Evolutionary conservation across 805 yeast genomes (phyloP).

Genomic region (Komagataella pastoris): DNA sequence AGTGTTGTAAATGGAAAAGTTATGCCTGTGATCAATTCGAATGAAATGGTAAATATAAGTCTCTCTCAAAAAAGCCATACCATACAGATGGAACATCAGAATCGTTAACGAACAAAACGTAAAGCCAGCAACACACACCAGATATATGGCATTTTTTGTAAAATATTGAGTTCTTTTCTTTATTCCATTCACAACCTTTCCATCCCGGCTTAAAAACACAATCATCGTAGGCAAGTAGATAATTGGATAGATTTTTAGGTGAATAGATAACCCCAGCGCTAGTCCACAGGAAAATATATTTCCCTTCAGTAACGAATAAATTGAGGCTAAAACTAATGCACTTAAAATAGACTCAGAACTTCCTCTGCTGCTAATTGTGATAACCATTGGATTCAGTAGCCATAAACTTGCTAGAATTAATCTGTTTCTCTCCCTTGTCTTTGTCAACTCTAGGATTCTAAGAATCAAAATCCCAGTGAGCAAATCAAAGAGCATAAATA

Average conservation of each 20-base stretch:
- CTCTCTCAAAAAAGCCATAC: conserved; percentile 60
- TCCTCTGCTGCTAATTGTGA: conserved; percentile 86
- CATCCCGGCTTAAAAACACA: conserved; percentile 21
- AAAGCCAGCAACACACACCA: not conserved
- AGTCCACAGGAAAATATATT: conserved; percentile 25
- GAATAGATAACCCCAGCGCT: conserved; percentile 66
- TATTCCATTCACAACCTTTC: not conserved
- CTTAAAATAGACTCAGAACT: conserved; percentile 85
- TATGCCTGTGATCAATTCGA: conserved; percentile 88
- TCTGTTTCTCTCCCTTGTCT: conserved; percentile 6
- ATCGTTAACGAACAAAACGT: conserved; percentile 34
- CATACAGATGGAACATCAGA: conserved; percentile 58
- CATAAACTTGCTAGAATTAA: conserved; percentile 35
- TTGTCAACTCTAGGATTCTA: conserved; percentile 18
- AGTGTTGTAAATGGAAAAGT: conserved; percentile 79
- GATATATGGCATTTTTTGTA: not conserved
- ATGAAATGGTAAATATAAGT: conserved; percentile 74
- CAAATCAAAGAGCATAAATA: conserved; percentile 70
- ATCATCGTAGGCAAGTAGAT: conserved; percentile 71
- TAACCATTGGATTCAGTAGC: conserved; percentile 92
- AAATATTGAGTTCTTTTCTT: not conserved
- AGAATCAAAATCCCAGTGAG: conserved; percentile 60
- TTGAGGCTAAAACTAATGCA: conserved; percentile 50
- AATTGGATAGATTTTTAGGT: conserved; percentile 85
- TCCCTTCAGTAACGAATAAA: conserved; percentile 30